A percentile compares a stretch with the other conserved stretches of the same genome.
Conservation (phyloP, 2,329 filamentous ascomycete genomes). For the Aspergillus chevalieri region DNA sequence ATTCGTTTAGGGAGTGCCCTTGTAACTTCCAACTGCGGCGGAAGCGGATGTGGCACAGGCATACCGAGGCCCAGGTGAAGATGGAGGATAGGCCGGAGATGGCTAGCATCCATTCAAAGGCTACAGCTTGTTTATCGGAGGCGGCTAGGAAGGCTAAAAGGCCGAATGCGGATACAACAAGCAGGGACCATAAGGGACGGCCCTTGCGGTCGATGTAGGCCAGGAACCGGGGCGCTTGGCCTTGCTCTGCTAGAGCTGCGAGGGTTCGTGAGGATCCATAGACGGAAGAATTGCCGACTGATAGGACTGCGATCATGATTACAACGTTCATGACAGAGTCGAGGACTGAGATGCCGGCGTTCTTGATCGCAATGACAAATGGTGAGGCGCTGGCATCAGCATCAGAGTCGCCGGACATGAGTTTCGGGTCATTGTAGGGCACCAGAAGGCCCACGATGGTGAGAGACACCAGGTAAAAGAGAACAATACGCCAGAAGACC, state of each 20-base stretch:
- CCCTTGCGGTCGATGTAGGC: constrained; percentile 78
- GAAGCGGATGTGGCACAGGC: constrained; percentile 88
- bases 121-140: constrained; percentile 51
- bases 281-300: constrained; percentile 85
- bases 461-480: constrained; percentile 84
- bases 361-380: constrained; percentile 86
- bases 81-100: constrained; percentile 67
- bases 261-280: constrained; percentile 89
- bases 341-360: constrained; percentile 72
- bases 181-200: constrained; percentile 69
- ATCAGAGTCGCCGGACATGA: constrained; percentile 54
- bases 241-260: constrained; percentile 80
- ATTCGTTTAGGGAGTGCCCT: constrained; percentile 65
- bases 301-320: constrained; percentile 83
- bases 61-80: constrained; percentile 78
- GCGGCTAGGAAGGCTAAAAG: constrained; percentile 73
- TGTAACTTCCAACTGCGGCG: constrained; percentile 66
- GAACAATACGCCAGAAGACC: constrained; percentile 87
- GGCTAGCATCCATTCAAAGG: constrained; percentile 75
- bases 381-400: constrained; percentile 72
- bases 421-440: constrained; percentile 60
- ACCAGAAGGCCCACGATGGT: constrained; percentile 77
- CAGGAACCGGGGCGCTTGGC: constrained; percentile 70
- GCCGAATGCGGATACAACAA: constrained; percentile 60
- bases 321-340: constrained; percentile 93